Evolutionary conservation across 2,329 filamentous ascomycete species (phyloP).

Genomic region (Xylaria multiplex): DNA sequence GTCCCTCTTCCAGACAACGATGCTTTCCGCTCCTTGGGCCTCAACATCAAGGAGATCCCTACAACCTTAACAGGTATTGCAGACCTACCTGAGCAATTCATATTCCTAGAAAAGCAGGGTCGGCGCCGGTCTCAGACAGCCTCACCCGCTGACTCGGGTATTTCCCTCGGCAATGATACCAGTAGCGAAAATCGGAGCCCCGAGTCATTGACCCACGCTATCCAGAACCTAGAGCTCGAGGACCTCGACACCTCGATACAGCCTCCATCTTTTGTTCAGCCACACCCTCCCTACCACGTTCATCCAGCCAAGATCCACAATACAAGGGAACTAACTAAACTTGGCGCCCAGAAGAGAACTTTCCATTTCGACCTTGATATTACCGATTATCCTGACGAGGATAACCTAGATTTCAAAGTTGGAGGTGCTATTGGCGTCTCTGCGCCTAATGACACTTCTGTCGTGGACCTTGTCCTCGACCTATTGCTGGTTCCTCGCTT

Average conservation of each 20-base stretch:
- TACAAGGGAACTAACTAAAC: conserved; percentile 84
- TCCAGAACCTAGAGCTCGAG: conserved; percentile 51
- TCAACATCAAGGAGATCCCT: conserved; percentile 80
- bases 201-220: conserved; percentile 34
- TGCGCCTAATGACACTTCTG: conserved; percentile 80
- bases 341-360: conserved; percentile 93
- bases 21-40: conserved; percentile 80
- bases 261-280: conserved; percentile 90
- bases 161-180: conserved; percentile 55
- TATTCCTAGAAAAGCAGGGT: conserved; percentile 71
- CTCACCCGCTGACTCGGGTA: conserved; percentile 61
- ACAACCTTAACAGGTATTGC: conserved; percentile 76
- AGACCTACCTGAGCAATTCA: conserved; percentile 78
- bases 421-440: conserved; percentile 94
- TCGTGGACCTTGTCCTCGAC: conserved; percentile 87
- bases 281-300: conserved; percentile 91
- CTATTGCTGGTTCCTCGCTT: conserved; percentile 82
- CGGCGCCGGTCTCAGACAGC: conserved; percentile 52
- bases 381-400: conserved; percentile 90
- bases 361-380: conserved; percentile 98
- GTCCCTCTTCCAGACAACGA: conserved; percentile 78
- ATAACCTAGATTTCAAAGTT: conserved; percentile 90
- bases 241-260: conserved; percentile 69
- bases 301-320: conserved; percentile 89
- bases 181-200: conserved; percentile 52